Percentiles rank a stretch among this genome's conserved stretches.
Evolutionary conservation across 202 grass and related monocot genomes (phyloP).

Genomic region (Panicum virgatum): DNA sequence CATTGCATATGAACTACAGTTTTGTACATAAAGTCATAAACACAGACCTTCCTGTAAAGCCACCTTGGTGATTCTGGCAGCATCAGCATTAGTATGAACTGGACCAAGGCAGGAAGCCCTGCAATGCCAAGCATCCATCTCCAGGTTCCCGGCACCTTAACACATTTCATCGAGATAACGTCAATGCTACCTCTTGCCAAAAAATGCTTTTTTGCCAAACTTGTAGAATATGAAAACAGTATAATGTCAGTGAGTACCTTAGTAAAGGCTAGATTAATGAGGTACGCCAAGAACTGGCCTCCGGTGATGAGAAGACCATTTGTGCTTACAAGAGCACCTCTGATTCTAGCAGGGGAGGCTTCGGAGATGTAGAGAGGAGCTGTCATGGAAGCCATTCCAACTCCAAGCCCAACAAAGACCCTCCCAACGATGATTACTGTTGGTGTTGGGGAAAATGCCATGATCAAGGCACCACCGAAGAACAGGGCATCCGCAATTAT

Average conservation of each 20-base stretch:
- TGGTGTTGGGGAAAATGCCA: constrained; percentile 74
- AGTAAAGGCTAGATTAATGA: constrained; percentile 95
- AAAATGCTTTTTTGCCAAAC: background rate
- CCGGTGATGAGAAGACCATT: constrained; percentile 94
- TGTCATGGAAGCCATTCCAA: constrained; percentile 99
- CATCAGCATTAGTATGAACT: constrained; percentile 82
- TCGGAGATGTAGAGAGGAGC: constrained; percentile 95
- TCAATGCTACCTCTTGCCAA: background rate
- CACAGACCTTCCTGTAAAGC: constrained; percentile 82
- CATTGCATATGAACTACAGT: background rate
- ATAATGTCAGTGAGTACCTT: constrained; percentile 44
- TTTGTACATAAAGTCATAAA: background rate
- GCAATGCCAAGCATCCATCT: constrained; percentile 98
- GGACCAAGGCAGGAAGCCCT: constrained; percentile 80
- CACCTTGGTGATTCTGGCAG: constrained; percentile 96
- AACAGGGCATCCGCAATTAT: constrained; percentile 80
- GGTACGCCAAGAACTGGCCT: constrained; percentile 91
- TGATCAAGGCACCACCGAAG: constrained; percentile 69
- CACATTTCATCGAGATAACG: background rate
- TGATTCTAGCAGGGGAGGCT: constrained; percentile 89
- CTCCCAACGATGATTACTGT: constrained; percentile 86
- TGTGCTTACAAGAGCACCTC: constrained; percentile 92
- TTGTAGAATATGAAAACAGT: background rate
- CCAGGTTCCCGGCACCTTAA: constrained; percentile 89
- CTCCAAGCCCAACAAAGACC: constrained; percentile 88